Conservation (phyloP, 2,329 filamentous ascomycete species). For the Fusarium vanettenii region DNA sequence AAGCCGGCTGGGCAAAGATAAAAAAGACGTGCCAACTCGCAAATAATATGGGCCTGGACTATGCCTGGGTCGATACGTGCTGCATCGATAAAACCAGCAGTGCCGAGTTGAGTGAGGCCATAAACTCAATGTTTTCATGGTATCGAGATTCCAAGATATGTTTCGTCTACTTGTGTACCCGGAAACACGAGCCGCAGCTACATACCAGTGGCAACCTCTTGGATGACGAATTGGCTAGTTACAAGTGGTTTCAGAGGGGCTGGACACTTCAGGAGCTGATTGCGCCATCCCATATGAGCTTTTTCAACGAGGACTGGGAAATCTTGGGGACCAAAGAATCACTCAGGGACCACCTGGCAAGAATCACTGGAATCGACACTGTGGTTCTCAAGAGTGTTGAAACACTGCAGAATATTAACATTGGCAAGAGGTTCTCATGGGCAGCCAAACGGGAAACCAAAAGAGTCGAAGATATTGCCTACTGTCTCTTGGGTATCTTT, state of each 20-base stretch:
- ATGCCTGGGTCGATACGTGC: neutral
- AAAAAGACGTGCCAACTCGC: neutral
- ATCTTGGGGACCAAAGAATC: neutral
- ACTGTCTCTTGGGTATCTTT: constrained; percentile 8
- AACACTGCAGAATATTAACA: neutral
- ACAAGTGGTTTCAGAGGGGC: neutral
- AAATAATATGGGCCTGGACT: neutral
- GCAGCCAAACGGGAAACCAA: neutral
- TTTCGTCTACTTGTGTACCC: neutral
- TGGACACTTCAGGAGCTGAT: neutral
- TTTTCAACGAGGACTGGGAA: neutral
- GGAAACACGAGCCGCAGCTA: neutral
- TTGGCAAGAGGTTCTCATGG: constrained; percentile 3
- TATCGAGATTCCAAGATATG: neutral
- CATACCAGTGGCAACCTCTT: neutral
- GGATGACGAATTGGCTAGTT: neutral
- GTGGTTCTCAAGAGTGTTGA: neutral
- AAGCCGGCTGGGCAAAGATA: neutral
- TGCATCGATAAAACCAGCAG: neutral
- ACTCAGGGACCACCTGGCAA: neutral
- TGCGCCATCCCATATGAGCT: neutral
- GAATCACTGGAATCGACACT: neutral
- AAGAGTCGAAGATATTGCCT: constrained; percentile 4
- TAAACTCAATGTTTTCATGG: neutral
- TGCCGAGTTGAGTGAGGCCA: neutral